Base-by-base conservation (phyloP, 768 basidiomycete genomes). In the Boletus pseudopeckii region DNA sequence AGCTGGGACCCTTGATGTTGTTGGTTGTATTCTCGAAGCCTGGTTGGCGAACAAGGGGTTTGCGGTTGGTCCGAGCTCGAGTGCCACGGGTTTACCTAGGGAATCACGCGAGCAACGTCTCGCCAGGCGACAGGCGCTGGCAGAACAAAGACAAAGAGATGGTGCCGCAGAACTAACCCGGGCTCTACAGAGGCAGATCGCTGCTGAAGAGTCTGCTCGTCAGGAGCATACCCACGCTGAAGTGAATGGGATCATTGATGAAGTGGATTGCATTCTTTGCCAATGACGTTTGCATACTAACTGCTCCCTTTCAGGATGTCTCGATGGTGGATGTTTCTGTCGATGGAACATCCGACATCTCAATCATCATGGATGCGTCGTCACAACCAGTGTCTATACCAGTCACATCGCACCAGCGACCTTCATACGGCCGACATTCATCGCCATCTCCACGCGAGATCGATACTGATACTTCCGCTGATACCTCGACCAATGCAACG, bases 31-130 rank as follows among this genome's bases (percentile, higher is more conserved):
- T 22, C 79, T 98, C 20, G 93, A 96, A 73, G 89, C 91, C 15
- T 98, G 94, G 92, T 71, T 97, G 28, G 87, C 87, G 7, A 85
- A 86, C 60, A 88, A 89, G 65, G 93, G 92, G 0, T 90, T 97
- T 65, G 85, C 90, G 0, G 85, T 94, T 22, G 88, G 86, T 17
- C 89, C 92, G 5, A 88, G 85, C 60, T 77, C 86, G 0, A 84
- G 87, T 49, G 89, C 87, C 0, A 88, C 83, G 3, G 88, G 88
- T 1, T 69, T 84, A 55, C 86, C 85, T 14, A 73, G 88, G 48
- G 90, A 92, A 72, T 81, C 84, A 26, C 76, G 85, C 55, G 89
- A 92, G 65, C 86, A 89, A 63, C 72, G 90, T 10, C 74, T 82
- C 33, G 85, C 82, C 8, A 71, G 88, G 57, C 72, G 85, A 46